Evolutionary conservation across 805 yeast genomes (phyloP).

Genomic region (Wickerhamomyces ciferrii): DNA sequence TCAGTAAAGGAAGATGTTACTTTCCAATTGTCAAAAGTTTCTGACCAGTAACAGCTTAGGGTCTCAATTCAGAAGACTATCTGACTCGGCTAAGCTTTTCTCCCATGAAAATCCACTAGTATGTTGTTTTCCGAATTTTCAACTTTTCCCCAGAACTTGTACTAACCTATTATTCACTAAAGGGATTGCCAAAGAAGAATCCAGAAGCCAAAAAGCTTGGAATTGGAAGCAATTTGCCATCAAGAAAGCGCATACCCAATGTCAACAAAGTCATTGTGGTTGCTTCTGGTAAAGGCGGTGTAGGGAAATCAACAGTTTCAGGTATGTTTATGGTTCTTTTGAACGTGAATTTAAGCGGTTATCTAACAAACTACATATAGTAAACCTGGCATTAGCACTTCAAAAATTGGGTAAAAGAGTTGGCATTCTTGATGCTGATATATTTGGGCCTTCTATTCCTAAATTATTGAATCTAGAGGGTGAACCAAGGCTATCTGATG

Average conservation of each 20-base stretch:
- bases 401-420: conserved; percentile 46
- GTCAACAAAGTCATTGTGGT: conserved; percentile 61
- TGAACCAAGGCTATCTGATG: conserved; percentile 52
- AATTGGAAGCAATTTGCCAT: conserved; percentile 49
- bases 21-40: not conserved
- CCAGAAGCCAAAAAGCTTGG: conserved; percentile 28
- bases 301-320: conserved; percentile 75
- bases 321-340: conserved; percentile 5
- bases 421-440: conserved; percentile 75
- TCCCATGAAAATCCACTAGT: conserved; percentile 51
- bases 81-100: not conserved
- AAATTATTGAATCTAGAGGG: conserved; percentile 62
- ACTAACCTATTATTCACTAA: not conserved
- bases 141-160: not conserved
- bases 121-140: conserved; percentile 22
- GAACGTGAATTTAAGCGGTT: not conserved
- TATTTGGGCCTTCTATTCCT: conserved; percentile 84
- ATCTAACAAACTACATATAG: conserved; percentile 12
- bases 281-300: conserved; percentile 80
- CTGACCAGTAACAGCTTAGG: not conserved
- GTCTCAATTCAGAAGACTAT: not conserved
- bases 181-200: conserved; percentile 17
- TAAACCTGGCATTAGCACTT: conserved; percentile 63
- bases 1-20: not conserved
- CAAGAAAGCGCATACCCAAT: conserved; percentile 49